A percentile compares a stretch with the other conserved stretches of the same genome.
phyloP scores from a whole-genome alignment of 495 filamentous ascomycete genomes.

The Aspergillus bertholletiae region DNA sequence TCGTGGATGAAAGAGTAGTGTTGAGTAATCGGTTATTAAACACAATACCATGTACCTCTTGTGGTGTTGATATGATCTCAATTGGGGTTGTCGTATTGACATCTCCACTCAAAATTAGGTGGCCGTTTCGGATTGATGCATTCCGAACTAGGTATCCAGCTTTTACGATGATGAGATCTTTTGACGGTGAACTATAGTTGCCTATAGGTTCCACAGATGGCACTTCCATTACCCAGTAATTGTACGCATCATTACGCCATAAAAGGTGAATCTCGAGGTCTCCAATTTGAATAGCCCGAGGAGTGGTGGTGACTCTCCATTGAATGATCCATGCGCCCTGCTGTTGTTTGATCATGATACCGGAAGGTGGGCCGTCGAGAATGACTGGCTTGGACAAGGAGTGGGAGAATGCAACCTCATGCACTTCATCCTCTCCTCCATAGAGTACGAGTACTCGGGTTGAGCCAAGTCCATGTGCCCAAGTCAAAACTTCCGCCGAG shows the following conservation, averaged over 20 bases:
- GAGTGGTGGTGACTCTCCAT: constrained; percentile 38
- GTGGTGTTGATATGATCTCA: too few relatives aligned
- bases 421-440: constrained; percentile 56
- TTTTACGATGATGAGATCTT: too few relatives aligned
- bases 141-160: too few relatives aligned
- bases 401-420: constrained; percentile 55
- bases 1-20: too few relatives aligned
- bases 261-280: constrained; percentile 50
- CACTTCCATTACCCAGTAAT: constrained; percentile 60
- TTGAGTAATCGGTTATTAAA: too few relatives aligned
- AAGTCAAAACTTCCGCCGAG: constrained; percentile 66
- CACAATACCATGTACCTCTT: too few relatives aligned
- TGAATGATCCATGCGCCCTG: too few relatives aligned
- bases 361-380: constrained; percentile 27
- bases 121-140: too few relatives aligned
- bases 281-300: constrained; percentile 44
- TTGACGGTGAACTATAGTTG: constrained; percentile 15
- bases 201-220: constrained; percentile 21
- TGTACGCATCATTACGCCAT: constrained; percentile 57
- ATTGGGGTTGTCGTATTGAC: too few relatives aligned
- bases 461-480: constrained; percentile 43
- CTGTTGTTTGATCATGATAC: constrained; percentile 28
- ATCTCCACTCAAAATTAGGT: too few relatives aligned
- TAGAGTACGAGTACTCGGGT: constrained; percentile 61
- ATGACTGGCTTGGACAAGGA: constrained; percentile 15